Conservation (phyloP, 371 early-diverging fungal genomes). For the Syncephalastrum sp. region DNA sequence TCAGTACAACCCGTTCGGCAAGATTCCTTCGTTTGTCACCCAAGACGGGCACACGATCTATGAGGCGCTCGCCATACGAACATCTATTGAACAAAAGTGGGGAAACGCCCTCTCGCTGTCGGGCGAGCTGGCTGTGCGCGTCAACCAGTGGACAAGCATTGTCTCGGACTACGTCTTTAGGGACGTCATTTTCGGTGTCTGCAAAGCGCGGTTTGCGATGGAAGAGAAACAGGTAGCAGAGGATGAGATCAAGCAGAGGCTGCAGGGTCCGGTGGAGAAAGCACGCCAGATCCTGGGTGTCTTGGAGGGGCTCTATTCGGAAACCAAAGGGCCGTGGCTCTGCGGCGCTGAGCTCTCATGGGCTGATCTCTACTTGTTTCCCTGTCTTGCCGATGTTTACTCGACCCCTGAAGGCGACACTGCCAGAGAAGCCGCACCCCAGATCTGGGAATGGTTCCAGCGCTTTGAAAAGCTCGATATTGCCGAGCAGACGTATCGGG, state of each 20-base stretch:
- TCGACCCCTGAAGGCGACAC: constrained; percentile 20
- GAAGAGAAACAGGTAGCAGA: constrained; percentile 22
- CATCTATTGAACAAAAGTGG: constrained; percentile 23
- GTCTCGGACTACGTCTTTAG: constrained; percentile 34
- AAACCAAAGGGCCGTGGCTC: constrained; percentile 9
- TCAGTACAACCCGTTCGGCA: constrained; percentile 40
- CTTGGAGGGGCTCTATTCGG: constrained; percentile 6
- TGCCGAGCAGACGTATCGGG: constrained; percentile 20
- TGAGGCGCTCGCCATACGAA: constrained; percentile 31
- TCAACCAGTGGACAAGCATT: constrained; percentile 28
- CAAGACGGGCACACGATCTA: constrained; percentile 16
- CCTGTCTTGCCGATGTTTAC: constrained; percentile 32
- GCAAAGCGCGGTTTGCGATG: constrained; percentile 22
- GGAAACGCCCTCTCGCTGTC: no score
- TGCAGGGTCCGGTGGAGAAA: constrained; percentile 12
- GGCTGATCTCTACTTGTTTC: constrained; percentile 42
- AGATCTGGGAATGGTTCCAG: constrained; percentile 24
- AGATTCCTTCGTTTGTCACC: constrained; percentile 28
- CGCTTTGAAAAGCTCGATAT: constrained; percentile 22
- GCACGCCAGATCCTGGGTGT: constrained; percentile 13
- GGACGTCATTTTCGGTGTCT: constrained; percentile 22
- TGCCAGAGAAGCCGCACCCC: constrained; percentile 22
- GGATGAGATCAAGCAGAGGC: constrained; percentile 13
- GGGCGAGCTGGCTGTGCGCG: constrained; percentile 10
- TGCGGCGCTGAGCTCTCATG: constrained; percentile 32